These are phyloP conservation scores for Coffea canephora DNA, from an alignment of 257 asterid species.

Conservation along the genomic window DNA sequence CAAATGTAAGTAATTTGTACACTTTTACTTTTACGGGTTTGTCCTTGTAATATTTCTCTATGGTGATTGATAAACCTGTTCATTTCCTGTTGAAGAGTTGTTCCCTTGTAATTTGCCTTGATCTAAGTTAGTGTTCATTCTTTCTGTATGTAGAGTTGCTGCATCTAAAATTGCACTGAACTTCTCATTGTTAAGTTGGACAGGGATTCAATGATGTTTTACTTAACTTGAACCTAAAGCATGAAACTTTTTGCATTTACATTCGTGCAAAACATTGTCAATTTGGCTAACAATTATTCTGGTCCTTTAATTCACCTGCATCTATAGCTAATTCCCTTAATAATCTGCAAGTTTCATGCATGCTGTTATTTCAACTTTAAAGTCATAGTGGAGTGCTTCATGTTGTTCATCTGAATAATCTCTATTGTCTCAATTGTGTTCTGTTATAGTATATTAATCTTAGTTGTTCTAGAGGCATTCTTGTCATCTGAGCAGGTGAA, in stretches of 20 bases:
- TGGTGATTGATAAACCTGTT: not conserved
- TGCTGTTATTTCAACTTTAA: not conserved
- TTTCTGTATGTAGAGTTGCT: not conserved
- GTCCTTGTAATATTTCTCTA: not conserved
- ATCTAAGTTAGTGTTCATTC: not conserved
- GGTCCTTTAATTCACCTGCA: not conserved
- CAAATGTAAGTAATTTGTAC: slow-evolving; percentile 63
- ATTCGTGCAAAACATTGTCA: not conserved
- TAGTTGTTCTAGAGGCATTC: not conserved
- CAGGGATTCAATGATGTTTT: not conserved
- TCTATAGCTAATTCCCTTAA: not conserved
- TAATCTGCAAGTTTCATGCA: not conserved
- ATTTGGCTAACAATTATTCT: not conserved
- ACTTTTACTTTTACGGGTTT: not conserved
- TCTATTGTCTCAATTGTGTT: not conserved
- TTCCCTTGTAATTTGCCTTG: not conserved
- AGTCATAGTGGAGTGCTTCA: not conserved
- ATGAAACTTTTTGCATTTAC: not conserved
- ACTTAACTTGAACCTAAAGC: not conserved
- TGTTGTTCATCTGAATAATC: not conserved
- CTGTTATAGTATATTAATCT: not conserved
- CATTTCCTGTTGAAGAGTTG: not conserved
- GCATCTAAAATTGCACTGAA: not conserved
- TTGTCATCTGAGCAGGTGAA: not conserved
- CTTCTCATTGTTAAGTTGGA: slow-evolving; percentile 5